Evolutionary conservation across 306 rosid genomes (phyloP).

Genomic region (Crotalaria pallida): DNA sequence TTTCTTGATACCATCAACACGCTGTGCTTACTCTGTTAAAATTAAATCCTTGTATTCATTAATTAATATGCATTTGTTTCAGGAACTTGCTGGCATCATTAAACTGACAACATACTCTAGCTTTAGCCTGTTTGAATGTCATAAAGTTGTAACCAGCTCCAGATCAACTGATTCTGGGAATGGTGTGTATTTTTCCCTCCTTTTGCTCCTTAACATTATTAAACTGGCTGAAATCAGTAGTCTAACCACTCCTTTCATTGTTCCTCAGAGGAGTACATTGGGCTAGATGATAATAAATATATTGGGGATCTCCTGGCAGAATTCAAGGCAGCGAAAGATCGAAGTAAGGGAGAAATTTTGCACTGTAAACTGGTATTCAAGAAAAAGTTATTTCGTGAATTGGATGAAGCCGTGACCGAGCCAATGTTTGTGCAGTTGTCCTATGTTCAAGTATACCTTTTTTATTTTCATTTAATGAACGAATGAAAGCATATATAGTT

Average conservation of each 20-base stretch:
- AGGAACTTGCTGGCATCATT: conserved; percentile 91
- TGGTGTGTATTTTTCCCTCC: conserved; percentile 38
- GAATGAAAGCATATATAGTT: neutral
- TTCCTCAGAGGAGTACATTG: conserved; percentile 75
- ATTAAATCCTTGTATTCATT: conserved; percentile 4
- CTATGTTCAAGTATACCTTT: conserved; percentile 70
- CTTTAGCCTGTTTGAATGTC: conserved; percentile 86
- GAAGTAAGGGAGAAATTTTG: conserved; percentile 89
- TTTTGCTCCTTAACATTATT: conserved; percentile 5
- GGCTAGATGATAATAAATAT: conserved; percentile 86
- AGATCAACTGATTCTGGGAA: conserved; percentile 78
- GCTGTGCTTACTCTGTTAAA: neutral
- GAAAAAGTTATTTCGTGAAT: conserved; percentile 85
- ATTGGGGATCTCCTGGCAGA: conserved; percentile 83
- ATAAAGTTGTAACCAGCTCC: conserved; percentile 63
- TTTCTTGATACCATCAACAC: neutral
- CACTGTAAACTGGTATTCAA: conserved; percentile 78
- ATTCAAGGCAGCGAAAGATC: conserved; percentile 84
- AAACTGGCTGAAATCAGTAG: conserved; percentile 5
- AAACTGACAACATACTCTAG: conserved; percentile 72
- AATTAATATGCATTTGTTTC: conserved; percentile 26
- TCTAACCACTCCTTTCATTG: conserved; percentile 33
- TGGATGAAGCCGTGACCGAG: conserved; percentile 89
- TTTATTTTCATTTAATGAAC: neutral
- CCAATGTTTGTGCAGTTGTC: conserved; percentile 92